Base-by-base conservation (phyloP, 352 stramenopile species). In the Phytophthora syringae region DNA sequence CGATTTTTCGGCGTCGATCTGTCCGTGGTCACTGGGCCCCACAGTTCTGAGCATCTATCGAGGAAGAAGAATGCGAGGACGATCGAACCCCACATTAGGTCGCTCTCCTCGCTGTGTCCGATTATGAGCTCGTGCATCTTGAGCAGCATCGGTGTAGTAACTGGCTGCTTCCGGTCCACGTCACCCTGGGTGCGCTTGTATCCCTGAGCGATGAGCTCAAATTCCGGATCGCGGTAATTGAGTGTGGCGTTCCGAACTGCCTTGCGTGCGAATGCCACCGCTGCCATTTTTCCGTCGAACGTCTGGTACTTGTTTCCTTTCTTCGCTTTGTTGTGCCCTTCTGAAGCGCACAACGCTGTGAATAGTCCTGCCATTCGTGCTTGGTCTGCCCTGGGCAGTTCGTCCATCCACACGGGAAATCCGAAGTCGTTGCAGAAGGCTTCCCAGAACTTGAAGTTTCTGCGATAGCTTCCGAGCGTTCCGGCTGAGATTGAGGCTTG, bases 111-210 rank as follows among this genome's bases (percentile, higher is more conserved):
- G 21, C 32, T 20, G 21, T 28, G 42, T 6, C 15, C 4, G 42
- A 9, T 20, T 50, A 21, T 37, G 65, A 73, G 52, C 59, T 73
- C 58, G 12, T 27, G 60, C 55, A 70, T 62, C 20, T 68, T 32
- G 45, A 53, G 64, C 64, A 71, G 15, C 55, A 77, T 70, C 25
- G 54, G 28, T 71, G 51, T 70, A 77, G 64, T 77, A 74, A 68
- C 64, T 65, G 69, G 59, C 55, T 77, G 64, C 44, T 73, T 73
- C 55, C 63, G 18, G 42, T 73, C 59, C 59, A 77, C 60, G 1
- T 70, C 48, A 54, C 64, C 56, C 13, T 72, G 47, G 20, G 62
- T 47, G 42, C 51, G 49, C 24, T 68, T 67, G n/a, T n/a, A 73
- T 6, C 69, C 68, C 42, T 76, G 36, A 72, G 68, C 30, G 48